Conservation (phyloP, 2,329 filamentous ascomycete species). For the Epichloe typhina region DNA sequence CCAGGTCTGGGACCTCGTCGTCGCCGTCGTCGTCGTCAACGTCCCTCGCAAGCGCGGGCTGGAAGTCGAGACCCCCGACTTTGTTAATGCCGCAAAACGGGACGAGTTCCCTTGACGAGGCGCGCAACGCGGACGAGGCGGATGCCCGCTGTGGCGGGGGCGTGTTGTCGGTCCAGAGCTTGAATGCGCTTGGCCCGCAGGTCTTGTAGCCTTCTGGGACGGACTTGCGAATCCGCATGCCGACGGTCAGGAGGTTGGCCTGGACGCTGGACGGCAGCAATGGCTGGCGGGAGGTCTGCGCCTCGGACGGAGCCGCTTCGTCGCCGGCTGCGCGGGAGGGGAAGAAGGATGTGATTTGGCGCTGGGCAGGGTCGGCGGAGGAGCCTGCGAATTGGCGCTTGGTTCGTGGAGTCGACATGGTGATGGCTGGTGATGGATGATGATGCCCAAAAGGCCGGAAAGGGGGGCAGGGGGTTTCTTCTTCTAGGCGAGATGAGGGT, state of each 20-base stretch:
- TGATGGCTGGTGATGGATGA: slow-evolving; percentile 21
- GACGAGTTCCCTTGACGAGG: slow-evolving; percentile 46
- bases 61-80: slow-evolving; percentile 52
- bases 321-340: slow-evolving; percentile 24
- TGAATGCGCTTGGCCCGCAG: slow-evolving; percentile 32
- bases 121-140: slow-evolving; percentile 10
- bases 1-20: slow-evolving; percentile 18
- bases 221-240: slow-evolving; percentile 88
- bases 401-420: slow-evolving; percentile 39
- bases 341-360: slow-evolving; percentile 55
- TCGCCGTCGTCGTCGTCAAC: slow-evolving; percentile 14
- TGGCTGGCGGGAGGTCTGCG: slow-evolving; percentile 24
- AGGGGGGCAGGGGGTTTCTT: too few species aligned
- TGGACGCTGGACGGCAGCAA: slow-evolving; percentile 54
- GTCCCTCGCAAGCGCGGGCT: slow-evolving; percentile 29
- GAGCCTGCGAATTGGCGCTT: slow-evolving; percentile 51
- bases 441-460: too few species aligned
- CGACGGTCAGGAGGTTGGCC: slow-evolving; percentile 75
- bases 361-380: slow-evolving; percentile 42
- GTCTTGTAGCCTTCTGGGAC: slow-evolving; percentile 93
- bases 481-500: neutral
- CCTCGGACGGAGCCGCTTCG: slow-evolving; percentile 16
- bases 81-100: slow-evolving; percentile 75
- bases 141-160: neutral
- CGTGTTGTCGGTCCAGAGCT: slow-evolving; percentile 33